Conservation (phyloP, 2,329 filamentous ascomycete species). For the Cytospora piceicola region DNA sequence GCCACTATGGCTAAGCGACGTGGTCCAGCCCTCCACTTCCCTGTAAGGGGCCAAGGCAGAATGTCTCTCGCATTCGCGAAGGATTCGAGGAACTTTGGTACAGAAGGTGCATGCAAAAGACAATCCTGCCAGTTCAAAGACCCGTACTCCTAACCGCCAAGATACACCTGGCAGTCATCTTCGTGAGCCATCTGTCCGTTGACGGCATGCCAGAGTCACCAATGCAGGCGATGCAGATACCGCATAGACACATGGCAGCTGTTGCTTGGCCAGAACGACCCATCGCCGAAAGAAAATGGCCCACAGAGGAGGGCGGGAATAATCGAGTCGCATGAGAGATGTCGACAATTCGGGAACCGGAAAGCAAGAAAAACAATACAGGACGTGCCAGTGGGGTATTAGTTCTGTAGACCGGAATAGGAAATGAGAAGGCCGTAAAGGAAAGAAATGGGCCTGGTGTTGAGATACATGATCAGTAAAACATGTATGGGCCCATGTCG, state of each 20-base stretch:
- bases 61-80: background rate
- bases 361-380: background rate
- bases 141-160: slow-evolving; percentile 8
- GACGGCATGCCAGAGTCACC: background rate
- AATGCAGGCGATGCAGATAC: background rate
- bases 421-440: slow-evolving; percentile 20
- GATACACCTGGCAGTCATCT: background rate
- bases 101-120: background rate
- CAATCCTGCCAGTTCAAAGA: slow-evolving; percentile 8
- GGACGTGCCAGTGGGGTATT: slow-evolving; percentile 26
- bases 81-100: background rate
- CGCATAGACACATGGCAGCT: background rate
- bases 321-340: background rate
- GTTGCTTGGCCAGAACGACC: background rate
- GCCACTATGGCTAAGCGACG: too few relatives aligned
- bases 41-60: background rate
- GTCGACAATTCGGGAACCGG: background rate
- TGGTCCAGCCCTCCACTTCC: too few relatives aligned
- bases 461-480: background rate
- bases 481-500: background rate
- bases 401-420: slow-evolving; percentile 31
- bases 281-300: background rate
- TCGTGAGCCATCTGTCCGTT: background rate
- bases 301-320: background rate
- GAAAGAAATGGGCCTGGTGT: background rate